Conservation (phyloP, 352 stramenopile genomes). For the Phytophthora megakarya region DNA sequence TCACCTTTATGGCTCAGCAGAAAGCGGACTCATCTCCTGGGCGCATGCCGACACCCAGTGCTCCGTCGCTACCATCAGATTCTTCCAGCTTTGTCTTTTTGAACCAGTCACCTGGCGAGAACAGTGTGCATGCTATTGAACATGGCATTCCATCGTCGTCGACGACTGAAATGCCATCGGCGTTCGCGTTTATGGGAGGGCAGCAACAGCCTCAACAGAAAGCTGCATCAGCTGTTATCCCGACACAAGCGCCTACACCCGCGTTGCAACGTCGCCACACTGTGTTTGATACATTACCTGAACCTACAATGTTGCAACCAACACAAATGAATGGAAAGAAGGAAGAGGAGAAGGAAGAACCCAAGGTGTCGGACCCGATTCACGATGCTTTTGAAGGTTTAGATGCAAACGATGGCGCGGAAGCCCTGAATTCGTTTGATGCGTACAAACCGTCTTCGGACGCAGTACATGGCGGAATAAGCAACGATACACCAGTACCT, state of each 20-base stretch:
- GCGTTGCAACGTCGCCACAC: constrained; percentile 37
- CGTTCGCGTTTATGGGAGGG: constrained; percentile 57
- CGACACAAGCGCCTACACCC: constrained; percentile 18
- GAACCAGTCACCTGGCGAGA: constrained; percentile 19
- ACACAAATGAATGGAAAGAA: constrained; percentile 30
- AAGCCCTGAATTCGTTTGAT: constrained; percentile 46
- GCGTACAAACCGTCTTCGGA: constrained; percentile 40
- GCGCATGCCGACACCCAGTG: constrained; percentile 27
- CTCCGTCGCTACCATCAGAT: constrained; percentile 35
- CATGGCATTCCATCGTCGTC: constrained; percentile 30
- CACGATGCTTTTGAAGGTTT: constrained; percentile 84
- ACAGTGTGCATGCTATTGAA: constrained; percentile 20
- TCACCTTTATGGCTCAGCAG: constrained; percentile 28
- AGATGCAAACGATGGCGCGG: constrained; percentile 45
- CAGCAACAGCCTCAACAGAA: constrained; percentile 27
- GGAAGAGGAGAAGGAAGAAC: constrained; percentile 35
- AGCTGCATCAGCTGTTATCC: constrained; percentile 10
- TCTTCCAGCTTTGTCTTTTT: constrained; percentile 49
- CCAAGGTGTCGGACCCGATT: constrained; percentile 58
- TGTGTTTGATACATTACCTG: constrained; percentile 65
- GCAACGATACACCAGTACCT: constrained; percentile 19
- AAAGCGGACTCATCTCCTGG: background rate
- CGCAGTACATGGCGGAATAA: constrained; percentile 12
- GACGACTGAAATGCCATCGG: constrained; percentile 33
- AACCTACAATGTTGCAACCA: constrained; percentile 43